Percentiles rank a stretch among this genome's conserved stretches.
These are phyloP conservation scores for Cantharellus anzutake DNA, from an alignment of 768 basidiomycete species.

Conservation along the genomic window DNA sequence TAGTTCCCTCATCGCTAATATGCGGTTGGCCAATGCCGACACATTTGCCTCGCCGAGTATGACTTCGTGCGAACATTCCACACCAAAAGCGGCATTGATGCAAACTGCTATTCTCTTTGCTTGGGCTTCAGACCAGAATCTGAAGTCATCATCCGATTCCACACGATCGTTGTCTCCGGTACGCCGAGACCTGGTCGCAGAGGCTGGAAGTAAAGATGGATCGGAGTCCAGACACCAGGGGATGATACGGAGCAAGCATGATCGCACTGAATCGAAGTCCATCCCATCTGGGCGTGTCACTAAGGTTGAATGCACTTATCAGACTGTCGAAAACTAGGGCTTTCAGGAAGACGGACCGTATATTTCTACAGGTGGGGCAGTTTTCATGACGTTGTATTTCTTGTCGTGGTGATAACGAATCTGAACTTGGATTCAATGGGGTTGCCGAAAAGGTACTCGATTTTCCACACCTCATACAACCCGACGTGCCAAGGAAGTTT, in stretches of 20 bases:
- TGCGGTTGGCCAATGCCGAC: constrained; percentile 62
- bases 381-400: constrained; percentile 86
- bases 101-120: constrained; percentile 73
- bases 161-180: constrained; percentile 20
- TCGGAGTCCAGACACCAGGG: constrained; percentile 77
- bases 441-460: not conserved
- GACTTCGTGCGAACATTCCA: constrained; percentile 81
- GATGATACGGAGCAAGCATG: constrained; percentile 55
- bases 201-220: constrained; percentile 37
- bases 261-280: constrained; percentile 45
- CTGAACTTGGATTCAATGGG: constrained; percentile 17
- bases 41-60: constrained; percentile 89
- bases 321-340: not conserved
- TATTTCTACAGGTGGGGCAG: constrained; percentile 74
- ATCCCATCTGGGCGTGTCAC: constrained; percentile 49
- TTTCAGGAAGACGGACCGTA: constrained; percentile 38
- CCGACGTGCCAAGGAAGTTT: constrained; percentile 76
- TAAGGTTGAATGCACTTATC: no score
- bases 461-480: constrained; percentile 50
- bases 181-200: constrained; percentile 24
- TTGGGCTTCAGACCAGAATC: constrained; percentile 80
- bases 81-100: constrained; percentile 64
- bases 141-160: constrained; percentile 79
- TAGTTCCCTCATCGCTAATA: constrained; percentile 28
- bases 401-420: constrained; percentile 90